Base-by-base conservation (phyloP, 176 grass and related monocot genomes). In the Aegilops umbellulata region DNA sequence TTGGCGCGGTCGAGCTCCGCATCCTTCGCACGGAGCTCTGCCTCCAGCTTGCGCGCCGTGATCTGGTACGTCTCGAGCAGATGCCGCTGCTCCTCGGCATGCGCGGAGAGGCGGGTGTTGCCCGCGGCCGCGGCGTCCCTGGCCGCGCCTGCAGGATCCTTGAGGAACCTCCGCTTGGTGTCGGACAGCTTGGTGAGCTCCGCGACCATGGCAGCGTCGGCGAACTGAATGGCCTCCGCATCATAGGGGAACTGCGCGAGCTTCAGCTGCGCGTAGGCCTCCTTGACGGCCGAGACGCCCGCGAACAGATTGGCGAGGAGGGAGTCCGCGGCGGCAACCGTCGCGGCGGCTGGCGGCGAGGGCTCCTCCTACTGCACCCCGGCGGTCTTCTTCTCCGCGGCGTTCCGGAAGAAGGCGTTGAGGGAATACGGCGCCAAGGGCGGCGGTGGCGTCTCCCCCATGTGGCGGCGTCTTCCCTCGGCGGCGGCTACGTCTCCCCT, bases 1-100 rank as follows among this genome's bases (percentile, higher is more conserved):
- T 83, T 76, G 6, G 61, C 19, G 15, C 75, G 84, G 27, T 78
- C 78, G 14, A 92, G 9, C 51, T 94, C 88, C 1, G 76, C 62
- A 5, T 99, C 97, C 86, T 79, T 90, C 60, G 46, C 27, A 10
- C 88, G 81, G 51, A 91, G 72, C 12, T 96, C 92, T 1, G 90
- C 41, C 68, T 99, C 92, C 22, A 94, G 89, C 92, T 99, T 99
- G 11, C 80, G 80, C 80, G 82, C 68, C 58, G 92, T 96, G 92
- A 99, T 96, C 86, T 92, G 92, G 90, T 92, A 96, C 1, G 97
- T 95, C 87, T 87, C 93, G 86, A 96, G 90, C 22, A 99, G 88
- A 47, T 92, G 86, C 10, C 86, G 81, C 87, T 94, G 97, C 87
- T 99, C 97, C 85, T 92, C 89, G 30, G 91, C 86, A 85, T 96